These are phyloP conservation scores for Alternaria alternata DNA, from an alignment of 2,329 filamentous ascomycete species.

Conservation along the genomic window DNA sequence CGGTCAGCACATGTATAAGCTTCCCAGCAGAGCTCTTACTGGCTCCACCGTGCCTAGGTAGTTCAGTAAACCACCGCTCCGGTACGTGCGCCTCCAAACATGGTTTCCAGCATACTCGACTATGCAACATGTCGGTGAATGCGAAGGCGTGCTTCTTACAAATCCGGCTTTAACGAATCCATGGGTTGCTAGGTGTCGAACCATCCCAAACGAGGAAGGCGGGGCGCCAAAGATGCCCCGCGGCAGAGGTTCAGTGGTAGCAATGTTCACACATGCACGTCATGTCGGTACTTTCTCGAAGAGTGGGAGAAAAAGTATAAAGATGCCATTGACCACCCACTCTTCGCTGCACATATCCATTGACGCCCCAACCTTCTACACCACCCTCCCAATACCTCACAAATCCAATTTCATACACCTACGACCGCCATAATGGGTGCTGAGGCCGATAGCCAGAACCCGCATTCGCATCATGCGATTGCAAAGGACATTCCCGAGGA, in stretches of 20 bases:
- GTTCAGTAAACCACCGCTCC: background rate
- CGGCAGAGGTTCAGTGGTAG: constrained; percentile 13
- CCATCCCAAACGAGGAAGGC: constrained; percentile 21
- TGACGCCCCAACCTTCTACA: background rate
- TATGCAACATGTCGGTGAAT: constrained; percentile 1
- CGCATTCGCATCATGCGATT: constrained; percentile 45
- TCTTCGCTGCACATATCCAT: constrained; percentile 8
- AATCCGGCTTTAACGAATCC: constrained; percentile 22
- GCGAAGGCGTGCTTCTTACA: constrained; percentile 27
- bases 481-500: constrained; percentile 43
- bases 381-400: background rate
- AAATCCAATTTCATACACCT: background rate
- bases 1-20: constrained; percentile 17
- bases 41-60: background rate
- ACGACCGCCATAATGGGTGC: constrained; percentile 30
- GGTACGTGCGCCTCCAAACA: background rate
- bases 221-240: constrained; percentile 26
- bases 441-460: constrained; percentile 31
- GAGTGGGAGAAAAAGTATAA: constrained; percentile 36
- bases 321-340: constrained; percentile 15
- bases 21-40: background rate
- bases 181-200: constrained; percentile 10
- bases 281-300: constrained; percentile 27
- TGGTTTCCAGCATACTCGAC: background rate
- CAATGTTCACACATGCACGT: constrained; percentile 22